Base-by-base conservation (phyloP, 2,329 filamentous ascomycete genomes). In the Pyrenophora teres region DNA sequence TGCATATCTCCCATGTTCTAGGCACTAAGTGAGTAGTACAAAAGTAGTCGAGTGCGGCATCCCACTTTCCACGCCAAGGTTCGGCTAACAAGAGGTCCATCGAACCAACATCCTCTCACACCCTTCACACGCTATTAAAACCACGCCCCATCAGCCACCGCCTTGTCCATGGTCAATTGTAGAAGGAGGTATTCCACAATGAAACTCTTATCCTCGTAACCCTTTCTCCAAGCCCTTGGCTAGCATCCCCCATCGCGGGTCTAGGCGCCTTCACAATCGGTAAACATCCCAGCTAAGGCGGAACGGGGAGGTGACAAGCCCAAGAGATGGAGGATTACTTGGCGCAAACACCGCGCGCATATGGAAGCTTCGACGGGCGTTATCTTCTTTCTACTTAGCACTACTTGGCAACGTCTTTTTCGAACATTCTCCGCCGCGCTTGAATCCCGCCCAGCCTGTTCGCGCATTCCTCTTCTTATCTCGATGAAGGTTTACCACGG, bases 401-500 rank as follows among this genome's bases (percentile, higher is more conserved):
- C 38, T 15, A 9, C 61, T 64, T 64, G 59, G 61, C 57, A 30
- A 49, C 46, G 27, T 59, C 61, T 59, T 58, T 56, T 63, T 50
- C 48, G 53, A 59, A 63, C 47, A 40, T 27, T 13, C 46, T 56
- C 50, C 40, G 57, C 56, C 49, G 47, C 47, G 40, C 31, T 36
- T 42, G 48, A 54, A 47, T 49, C 45, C 46, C 53, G 57, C 54
- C 46, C 52, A 54, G 49, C 30, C 40, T 40, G 47, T 37, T 56
- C 31, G 45, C 54, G 56, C 63, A 60, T 65, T 49, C 63, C 62
- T 58, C 50, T 30, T 59, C 52, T 56, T 46, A 58, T 58, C 56
- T 42, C 57, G 46, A 57, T 52, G 55, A 52, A 53, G 46, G 50
- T 36, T 47, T 53, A 50, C 52, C 60, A 60, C 53, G 52, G 63